Evolutionary conservation across 192 early-diverging fungal species (phyloP).

Genomic region (Diversispora epigaea): DNA sequence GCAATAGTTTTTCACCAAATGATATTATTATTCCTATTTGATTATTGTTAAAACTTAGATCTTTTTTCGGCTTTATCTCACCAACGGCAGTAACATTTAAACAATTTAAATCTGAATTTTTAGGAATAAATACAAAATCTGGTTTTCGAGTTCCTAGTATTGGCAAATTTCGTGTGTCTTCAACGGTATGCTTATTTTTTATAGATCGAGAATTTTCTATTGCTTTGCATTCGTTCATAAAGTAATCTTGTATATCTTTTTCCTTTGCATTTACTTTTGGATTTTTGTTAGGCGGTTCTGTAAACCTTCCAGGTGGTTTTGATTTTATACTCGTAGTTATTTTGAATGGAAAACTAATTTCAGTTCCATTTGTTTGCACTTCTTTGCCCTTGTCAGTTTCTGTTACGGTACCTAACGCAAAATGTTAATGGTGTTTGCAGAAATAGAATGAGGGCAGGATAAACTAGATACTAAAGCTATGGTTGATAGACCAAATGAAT

Average conservation of each 20-base stretch:
- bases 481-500: conserved; percentile 14
- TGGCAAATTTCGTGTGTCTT: background rate
- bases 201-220: background rate
- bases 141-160: conserved; percentile 16
- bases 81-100: conserved; percentile 7
- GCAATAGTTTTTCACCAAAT: conserved; percentile 23
- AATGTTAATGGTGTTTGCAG: background rate
- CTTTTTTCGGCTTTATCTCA: background rate
- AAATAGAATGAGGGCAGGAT: too few relatives aligned
- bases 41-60: conserved; percentile 1
- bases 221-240: conserved; percentile 3
- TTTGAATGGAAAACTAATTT: background rate
- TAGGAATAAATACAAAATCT: conserved; percentile 17
- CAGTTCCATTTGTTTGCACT: background rate
- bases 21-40: conserved; percentile 15
- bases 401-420: background rate
- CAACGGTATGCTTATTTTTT: conserved; percentile 16
- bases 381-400: conserved; percentile 17
- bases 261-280: background rate
- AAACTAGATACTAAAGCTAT: background rate
- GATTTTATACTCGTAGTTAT: background rate
- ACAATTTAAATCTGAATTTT: background rate
- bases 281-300: background rate
- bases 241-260: conserved; percentile 16
- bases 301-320: conserved; percentile 7